Conservation (phyloP, 2,329 filamentous ascomycete species). For the Sclerotinia spermophila region DNA sequence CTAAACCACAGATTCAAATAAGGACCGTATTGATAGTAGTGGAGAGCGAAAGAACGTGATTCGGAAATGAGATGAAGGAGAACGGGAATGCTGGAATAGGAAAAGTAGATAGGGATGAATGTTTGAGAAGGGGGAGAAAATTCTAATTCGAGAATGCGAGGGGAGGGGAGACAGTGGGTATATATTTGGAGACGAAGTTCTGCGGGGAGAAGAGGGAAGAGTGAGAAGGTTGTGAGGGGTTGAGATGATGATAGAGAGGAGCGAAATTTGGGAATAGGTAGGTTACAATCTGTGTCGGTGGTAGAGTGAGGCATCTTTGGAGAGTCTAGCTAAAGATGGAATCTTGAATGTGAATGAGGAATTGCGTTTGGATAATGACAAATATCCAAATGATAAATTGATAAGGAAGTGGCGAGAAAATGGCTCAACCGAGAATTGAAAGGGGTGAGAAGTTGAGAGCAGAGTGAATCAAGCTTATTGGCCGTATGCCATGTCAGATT, state of each 20-base stretch:
- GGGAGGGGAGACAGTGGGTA: background rate
- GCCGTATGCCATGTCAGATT: background rate
- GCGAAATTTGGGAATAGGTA: background rate
- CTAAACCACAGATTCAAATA: slow-evolving; percentile 1
- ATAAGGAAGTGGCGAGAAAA: background rate
- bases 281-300: background rate
- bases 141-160: background rate
- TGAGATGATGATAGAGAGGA: background rate
- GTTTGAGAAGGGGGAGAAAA: background rate
- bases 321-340: background rate
- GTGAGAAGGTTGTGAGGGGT: background rate
- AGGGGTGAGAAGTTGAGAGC: background rate
- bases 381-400: background rate
- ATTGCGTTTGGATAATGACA: background rate
- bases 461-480: background rate
- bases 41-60: slow-evolving; percentile 1
- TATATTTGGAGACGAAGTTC: background rate
- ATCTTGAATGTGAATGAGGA: background rate
- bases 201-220: background rate
- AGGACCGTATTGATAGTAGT: background rate
- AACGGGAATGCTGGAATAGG: background rate
- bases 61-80: slow-evolving; percentile 1
- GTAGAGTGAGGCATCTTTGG: background rate
- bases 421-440: background rate
- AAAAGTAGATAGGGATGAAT: background rate